phyloP scores from a whole-genome alignment of 495 filamentous ascomycete species.

The Aspergillus sclerotiicarbonarius region DNA sequence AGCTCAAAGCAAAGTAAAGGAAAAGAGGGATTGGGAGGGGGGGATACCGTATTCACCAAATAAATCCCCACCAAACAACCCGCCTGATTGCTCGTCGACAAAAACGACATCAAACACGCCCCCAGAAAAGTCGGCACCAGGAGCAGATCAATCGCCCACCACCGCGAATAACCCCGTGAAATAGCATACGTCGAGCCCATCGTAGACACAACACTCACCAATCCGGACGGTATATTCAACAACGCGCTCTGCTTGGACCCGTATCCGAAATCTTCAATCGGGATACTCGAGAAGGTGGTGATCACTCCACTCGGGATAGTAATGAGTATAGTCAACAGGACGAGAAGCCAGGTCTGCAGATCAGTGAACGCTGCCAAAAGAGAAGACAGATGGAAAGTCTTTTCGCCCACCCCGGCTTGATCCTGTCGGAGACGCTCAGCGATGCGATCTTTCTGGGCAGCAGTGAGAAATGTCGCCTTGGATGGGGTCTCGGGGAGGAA shows the following conservation, averaged over 20 bases:
- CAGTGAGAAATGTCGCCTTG: conserved; percentile 52
- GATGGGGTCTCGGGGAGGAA: conserved; percentile 53
- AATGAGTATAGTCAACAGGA: conserved; percentile 44
- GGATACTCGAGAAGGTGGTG: conserved; percentile 47
- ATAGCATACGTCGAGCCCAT: conserved; percentile 47
- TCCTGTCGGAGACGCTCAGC: conserved; percentile 45
- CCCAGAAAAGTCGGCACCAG: conserved; percentile 49
- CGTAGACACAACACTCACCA: conserved; percentile 54
- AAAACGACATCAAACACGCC: conserved; percentile 58
- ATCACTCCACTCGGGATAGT: conserved; percentile 52
- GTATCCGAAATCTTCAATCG: conserved; percentile 48
- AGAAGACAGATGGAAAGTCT: conserved; percentile 34
- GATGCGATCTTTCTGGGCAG: conserved; percentile 42
- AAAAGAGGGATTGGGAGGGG: not conserved
- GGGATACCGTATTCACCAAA: conserved; percentile 51
- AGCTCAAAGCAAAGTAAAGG: no score
- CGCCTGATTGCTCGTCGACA: conserved; percentile 34
- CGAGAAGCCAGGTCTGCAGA: conserved; percentile 39
- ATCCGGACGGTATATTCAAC: conserved; percentile 64
- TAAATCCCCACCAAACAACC: conserved; percentile 63
- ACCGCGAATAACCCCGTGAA: conserved; percentile 39
- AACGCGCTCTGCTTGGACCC: conserved; percentile 48
- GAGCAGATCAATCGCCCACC: conserved; percentile 42
- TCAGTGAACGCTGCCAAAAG: conserved; percentile 43
- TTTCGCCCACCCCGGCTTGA: conserved; percentile 49